Conservation (phyloP, 805 yeast species). For the Saccharomycopsis babjevae region DNA sequence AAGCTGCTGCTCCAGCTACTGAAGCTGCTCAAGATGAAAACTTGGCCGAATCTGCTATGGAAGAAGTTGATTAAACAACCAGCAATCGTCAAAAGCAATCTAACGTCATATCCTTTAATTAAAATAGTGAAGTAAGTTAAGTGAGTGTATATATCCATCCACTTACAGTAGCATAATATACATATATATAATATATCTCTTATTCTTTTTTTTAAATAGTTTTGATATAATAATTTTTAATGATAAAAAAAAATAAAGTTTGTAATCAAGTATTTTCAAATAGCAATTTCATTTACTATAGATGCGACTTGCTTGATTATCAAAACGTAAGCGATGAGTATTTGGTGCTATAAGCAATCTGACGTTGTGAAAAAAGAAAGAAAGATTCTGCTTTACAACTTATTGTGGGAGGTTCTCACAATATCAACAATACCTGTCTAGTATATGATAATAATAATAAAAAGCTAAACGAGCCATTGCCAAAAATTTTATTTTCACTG, state of each 20-base stretch:
- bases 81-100: background rate
- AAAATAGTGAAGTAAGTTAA: background rate
- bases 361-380: too few relatives aligned
- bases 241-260: background rate
- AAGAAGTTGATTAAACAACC: slow-evolving; percentile 80
- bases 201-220: background rate
- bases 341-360: too few relatives aligned
- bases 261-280: too few relatives aligned
- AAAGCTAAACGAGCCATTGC: too few relatives aligned
- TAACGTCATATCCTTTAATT: background rate
- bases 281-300: too few relatives aligned
- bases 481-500: too few relatives aligned
- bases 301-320: too few relatives aligned
- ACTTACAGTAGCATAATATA: background rate
- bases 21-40: slow-evolving; percentile 41
- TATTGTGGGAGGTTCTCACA: too few relatives aligned
- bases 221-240: background rate
- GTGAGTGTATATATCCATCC: background rate
- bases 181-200: background rate
- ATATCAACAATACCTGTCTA: too few relatives aligned
- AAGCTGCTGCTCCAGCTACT: slow-evolving; percentile 29
- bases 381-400: too few relatives aligned
- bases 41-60: slow-evolving; percentile 92
- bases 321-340: too few relatives aligned
- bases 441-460: too few relatives aligned